Conservation (phyloP, 305 asterid species). For the Fraxinus sp. region DNA sequence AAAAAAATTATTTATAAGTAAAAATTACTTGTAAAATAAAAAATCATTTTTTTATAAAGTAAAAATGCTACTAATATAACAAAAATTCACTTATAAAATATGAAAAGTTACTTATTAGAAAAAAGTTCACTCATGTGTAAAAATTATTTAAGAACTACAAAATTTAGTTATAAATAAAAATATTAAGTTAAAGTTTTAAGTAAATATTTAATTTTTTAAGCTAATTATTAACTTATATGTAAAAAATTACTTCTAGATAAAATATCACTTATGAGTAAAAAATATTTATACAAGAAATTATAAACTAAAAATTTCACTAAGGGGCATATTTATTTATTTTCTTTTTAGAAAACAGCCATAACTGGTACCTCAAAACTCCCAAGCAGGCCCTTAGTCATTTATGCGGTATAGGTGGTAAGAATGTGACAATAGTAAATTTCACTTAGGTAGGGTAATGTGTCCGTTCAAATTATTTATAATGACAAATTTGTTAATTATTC, state of each 20-base stretch:
- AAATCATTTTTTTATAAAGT: too few relatives aligned
- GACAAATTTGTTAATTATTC: background rate
- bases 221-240: too few relatives aligned
- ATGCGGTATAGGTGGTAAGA: background rate
- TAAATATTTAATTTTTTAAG: too few relatives aligned
- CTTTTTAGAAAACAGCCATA: background rate
- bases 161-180: too few relatives aligned
- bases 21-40: background rate
- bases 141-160: too few relatives aligned
- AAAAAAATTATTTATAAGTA: background rate
- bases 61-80: background rate
- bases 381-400: background rate
- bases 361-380: background rate
- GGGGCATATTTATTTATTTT: background rate
- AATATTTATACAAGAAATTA: background rate
- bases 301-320: background rate
- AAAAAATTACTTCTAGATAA: background rate
- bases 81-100: background rate
- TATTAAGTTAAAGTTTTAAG: background rate
- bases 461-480: background rate
- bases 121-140: background rate
- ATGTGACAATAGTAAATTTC: background rate
- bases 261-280: background rate
- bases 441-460: background rate
- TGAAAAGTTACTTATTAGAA: background rate